Base-by-base conservation (phyloP, 208 protist species). In the Trypanosoma grayi region DNA sequence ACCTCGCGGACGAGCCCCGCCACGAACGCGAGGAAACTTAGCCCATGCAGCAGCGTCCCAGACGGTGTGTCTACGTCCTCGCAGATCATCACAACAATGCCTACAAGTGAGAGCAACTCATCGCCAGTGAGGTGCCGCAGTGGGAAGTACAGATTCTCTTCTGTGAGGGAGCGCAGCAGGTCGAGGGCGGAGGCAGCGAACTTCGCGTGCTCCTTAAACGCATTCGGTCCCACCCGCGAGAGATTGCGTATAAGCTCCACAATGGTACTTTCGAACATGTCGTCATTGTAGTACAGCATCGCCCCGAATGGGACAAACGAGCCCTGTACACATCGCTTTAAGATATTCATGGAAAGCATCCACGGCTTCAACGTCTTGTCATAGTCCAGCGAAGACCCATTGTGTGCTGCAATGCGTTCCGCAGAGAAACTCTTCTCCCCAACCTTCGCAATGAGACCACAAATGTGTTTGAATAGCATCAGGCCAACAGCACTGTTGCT, bases 251-350 rank as follows among this genome's bases (percentile, higher is more conserved):
- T 55, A 24, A 90, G 62, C 2, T 77, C 74, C 43, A 87, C 67
- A 43, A 87, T 56, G 18, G 75, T 81, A 66, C 68, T 76, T 63
- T 94, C 87, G 75, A 87, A 94, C 1, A 77, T 81, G n/a, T 87
- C 74, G 51, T 94, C 87, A 56, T 74, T 66, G 72, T 94, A 94
- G 66, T 78, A 88, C 51, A 73, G 74, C 87, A 94, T 94, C 5
- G 87, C 87, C 1, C 84, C 87, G 33, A 92, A 76, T 0, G 87
- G 84, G 4, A 90, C 80, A 64, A 91, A 92, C 43, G 70, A 74
- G 14, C 74, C 79, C 39, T 76, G 60, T 36, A 94, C 66, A 54
- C 84, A 90, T 51, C 61, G 68, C 31, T 75, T 75, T 45, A 92
- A 48, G 39, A 79, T 69, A 50, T 68, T 68, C 71, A 94, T 82